Conservation (phyloP, 805 yeast species). For the Kodamaea fukazawae region DNA sequence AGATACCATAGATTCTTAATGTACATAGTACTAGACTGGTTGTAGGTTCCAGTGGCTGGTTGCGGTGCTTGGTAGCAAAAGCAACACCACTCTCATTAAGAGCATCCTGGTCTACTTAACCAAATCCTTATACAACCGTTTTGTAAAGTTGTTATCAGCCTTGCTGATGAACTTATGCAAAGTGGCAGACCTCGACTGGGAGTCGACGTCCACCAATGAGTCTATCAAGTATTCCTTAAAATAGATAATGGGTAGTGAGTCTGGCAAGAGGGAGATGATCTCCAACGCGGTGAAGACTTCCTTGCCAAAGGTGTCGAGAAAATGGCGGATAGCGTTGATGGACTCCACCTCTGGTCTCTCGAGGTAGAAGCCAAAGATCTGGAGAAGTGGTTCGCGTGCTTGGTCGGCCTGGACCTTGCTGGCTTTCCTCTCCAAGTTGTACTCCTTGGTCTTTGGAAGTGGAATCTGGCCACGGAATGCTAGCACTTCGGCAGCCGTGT, state of each 20-base stretch:
- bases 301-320: conserved; percentile 23
- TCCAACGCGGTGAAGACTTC: conserved; percentile 21
- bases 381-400: background rate
- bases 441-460: background rate
- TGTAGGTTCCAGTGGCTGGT: too few species aligned
- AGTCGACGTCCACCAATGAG: conserved; percentile 20
- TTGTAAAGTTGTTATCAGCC: conserved; percentile 25
- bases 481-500: conserved; percentile 32
- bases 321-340: conserved; percentile 22
- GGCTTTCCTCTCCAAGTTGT: background rate
- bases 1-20: too few species aligned
- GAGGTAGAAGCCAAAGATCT: conserved; percentile 2
- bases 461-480: conserved; percentile 24
- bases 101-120: conserved; percentile 7
- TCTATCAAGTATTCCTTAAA: conserved; percentile 25
- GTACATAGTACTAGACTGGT: too few species aligned
- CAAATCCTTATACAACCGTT: conserved; percentile 21
- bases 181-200: conserved; percentile 15
- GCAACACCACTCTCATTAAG: too few species aligned
- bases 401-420: too few species aligned
- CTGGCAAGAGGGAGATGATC: conserved; percentile 29
- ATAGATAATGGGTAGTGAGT: conserved; percentile 27
- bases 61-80: too few species aligned
- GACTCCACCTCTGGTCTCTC: conserved; percentile 4
- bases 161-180: conserved; percentile 29